Base-by-base conservation (phyloP, 371 early-diverging fungal species). In the Apophysomyces elegans region DNA sequence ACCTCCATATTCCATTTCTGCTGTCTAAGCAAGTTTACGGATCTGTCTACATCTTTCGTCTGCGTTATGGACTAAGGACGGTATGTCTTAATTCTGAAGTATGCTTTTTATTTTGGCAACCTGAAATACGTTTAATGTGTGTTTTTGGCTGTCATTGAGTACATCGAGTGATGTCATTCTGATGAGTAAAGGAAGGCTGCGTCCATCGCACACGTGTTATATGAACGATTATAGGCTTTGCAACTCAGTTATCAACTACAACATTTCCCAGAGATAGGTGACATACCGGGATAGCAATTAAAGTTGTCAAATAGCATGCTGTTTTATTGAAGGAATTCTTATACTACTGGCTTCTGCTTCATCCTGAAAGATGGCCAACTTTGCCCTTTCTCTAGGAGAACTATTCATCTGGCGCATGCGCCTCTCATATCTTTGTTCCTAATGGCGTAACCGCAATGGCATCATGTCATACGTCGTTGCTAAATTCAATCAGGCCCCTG, bases 1-100 rank as follows among this genome's bases (percentile, higher is more conserved):
- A 78, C 81, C 68, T 79, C 76, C 56, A 82, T 45, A 65, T 79
- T 74, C 83, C 83, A 82, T 41, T 74, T 68, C 35, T 79, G 62
- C 32, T 79, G 73, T 13, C 62, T 41, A 7, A 81, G 63, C 37
- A 66, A 67, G 8, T 59, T 65, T 6, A 77, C 38, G n/a, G 74
- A 73, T 16, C 75, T 71, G 21, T 73, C 73, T 44, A 74, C 35
- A 58, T 81, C 74, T 35, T 74, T 65, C 38, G 66, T 70, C 60
- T 81, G 77, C 2, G 82, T 81, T 39, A 81, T 72, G 14, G 76
- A 64, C 82, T 81, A 65, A 13, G 45, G n/a, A 32, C 26, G 1
- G 1, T 38, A 39, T 45, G 63, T 36, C 32, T 14, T 58, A 38
- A 56, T 7, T 1, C n/a, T 18, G 6, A n/a, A 7, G 4, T 50